Evolutionary conservation across 2,329 filamentous ascomycete genomes (phyloP).

Genomic region (Aspergillus chevalieri): DNA sequence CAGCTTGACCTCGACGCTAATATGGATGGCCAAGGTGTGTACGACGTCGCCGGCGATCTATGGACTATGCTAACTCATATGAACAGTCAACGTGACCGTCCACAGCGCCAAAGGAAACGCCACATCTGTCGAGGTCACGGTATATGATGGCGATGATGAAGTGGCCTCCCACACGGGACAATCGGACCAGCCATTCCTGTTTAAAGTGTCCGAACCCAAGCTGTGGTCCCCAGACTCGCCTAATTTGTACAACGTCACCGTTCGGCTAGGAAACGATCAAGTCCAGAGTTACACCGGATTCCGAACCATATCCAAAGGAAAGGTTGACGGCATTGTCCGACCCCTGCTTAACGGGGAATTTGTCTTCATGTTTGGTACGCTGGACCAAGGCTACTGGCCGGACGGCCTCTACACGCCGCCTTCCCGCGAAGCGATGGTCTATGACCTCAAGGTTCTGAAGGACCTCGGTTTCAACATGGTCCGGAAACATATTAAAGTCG

Average conservation of each 20-base stretch:
- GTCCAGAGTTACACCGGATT: slow-evolving; percentile 64
- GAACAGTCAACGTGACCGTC: slow-evolving; percentile 51
- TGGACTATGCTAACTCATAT: slow-evolving; percentile 1
- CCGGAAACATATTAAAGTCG: slow-evolving; percentile 67
- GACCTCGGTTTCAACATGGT: slow-evolving; percentile 63
- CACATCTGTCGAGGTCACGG: slow-evolving; percentile 33
- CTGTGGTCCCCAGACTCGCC: slow-evolving; percentile 62
- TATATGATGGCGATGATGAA: slow-evolving; percentile 30
- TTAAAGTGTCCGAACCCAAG: slow-evolving; percentile 50
- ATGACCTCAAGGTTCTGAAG: slow-evolving; percentile 60
- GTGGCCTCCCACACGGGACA: slow-evolving; percentile 42
- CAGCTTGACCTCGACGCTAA: slow-evolving; percentile 55
- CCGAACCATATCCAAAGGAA: slow-evolving; percentile 54
- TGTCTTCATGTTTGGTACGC: slow-evolving; percentile 60
- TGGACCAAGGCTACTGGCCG: slow-evolving; percentile 68
- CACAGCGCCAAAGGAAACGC: slow-evolving; percentile 38
- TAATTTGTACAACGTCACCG: slow-evolving; percentile 57
- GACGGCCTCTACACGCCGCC: slow-evolving; percentile 63
- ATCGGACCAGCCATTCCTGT: slow-evolving; percentile 49
- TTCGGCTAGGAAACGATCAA: slow-evolving; percentile 48
- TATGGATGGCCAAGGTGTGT: slow-evolving; percentile 48
- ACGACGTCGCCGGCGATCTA: background rate
- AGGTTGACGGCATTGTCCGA: slow-evolving; percentile 53
- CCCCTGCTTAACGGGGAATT: slow-evolving; percentile 65
- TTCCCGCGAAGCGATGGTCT: slow-evolving; percentile 61